Conservation (phyloP, 2,329 filamentous ascomycete species). For the Metarhizium guizhouense region DNA sequence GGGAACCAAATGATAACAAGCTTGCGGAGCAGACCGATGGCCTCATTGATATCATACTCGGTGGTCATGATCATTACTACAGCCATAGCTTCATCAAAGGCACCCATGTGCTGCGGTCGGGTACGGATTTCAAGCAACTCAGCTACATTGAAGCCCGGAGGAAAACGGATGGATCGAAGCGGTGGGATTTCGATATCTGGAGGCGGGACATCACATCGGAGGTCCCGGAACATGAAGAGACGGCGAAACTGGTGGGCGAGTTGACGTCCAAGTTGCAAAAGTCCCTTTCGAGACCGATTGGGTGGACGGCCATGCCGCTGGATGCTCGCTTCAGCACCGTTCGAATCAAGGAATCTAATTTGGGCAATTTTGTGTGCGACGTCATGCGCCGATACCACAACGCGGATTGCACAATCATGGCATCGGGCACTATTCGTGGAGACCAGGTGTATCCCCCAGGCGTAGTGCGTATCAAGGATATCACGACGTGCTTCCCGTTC, state of each 20-base stretch:
- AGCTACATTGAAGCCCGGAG: constrained; percentile 76
- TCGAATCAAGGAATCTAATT: constrained; percentile 66
- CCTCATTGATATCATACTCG: constrained; percentile 74
- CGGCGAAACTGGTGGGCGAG: constrained; percentile 53
- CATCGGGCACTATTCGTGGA: constrained; percentile 74
- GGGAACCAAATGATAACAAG: constrained; percentile 85
- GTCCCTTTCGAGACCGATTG: constrained; percentile 73
- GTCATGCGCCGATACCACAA: constrained; percentile 78
- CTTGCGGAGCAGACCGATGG: constrained; percentile 66
- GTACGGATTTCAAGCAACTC: constrained; percentile 86
- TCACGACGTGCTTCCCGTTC: constrained; percentile 87
- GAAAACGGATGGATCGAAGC: constrained; percentile 31
- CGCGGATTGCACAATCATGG: constrained; percentile 78
- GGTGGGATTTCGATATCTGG: constrained; percentile 73
- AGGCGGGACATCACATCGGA: constrained; percentile 64
- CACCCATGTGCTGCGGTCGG: constrained; percentile 76
- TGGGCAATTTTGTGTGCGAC: constrained; percentile 87
- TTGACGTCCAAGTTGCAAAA: constrained; percentile 65
- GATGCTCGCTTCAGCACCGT: constrained; percentile 84
- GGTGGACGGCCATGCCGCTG: constrained; percentile 72
- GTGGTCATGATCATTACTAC: constrained; percentile 88
- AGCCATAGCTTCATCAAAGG: constrained; percentile 68
- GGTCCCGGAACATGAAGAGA: constrained; percentile 54
- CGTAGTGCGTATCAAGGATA: constrained; percentile 65
- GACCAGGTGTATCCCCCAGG: constrained; percentile 85